Base-by-base conservation (phyloP, 2,329 filamentous ascomycete genomes). In the Phaeosphaeriaceae sp. region DNA sequence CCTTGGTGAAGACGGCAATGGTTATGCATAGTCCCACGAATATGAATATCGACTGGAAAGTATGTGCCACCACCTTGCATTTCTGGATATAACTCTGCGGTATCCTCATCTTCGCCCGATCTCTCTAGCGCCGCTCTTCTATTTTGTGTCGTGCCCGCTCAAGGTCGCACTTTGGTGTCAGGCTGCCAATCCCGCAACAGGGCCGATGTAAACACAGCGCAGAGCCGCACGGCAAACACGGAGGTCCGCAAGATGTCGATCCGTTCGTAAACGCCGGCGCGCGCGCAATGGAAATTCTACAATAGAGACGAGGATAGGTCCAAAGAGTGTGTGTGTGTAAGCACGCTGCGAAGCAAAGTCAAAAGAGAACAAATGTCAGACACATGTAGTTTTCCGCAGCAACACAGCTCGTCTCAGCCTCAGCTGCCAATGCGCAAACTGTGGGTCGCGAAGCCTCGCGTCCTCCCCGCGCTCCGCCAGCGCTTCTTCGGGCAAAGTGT, bases 21-120 rank as follows among this genome's bases (percentile, higher is more conserved):
- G 84, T 85, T 50, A 88, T 75, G 53, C 82, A 84, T 79, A 82
- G 85, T 45, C 81, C 83, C 25, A 88, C 73, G 73, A 88, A 88
- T 62, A 88, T 84, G 58, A 86, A 74, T 44, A 87, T 73, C 11
- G 73, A 80, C 68, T 88, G 86, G 48, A 81, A 69, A 45, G 79
- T 79, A 72, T 89, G 86, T 41, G 85, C 72, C 44, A 80, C 76
- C 46, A 83, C 83, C 74, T 88, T 89, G 67, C 80, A 81, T 69
- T 84, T 82, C 63, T 85, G 84, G 27, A 84, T 77, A 64, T 82
- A 79, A 41, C 69, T 78, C 63, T 81, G 79, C 54, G 76, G 74
- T 57, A 82, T 73, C 59, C 79, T 73, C 81, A 83, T 82, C 33
- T 62, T 71, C 49, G 53, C 48, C 21, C 33, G n/a, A 7, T 56